Conservation (phyloP, 257 asterid genomes). For the Thymus quinquecostatus region DNA sequence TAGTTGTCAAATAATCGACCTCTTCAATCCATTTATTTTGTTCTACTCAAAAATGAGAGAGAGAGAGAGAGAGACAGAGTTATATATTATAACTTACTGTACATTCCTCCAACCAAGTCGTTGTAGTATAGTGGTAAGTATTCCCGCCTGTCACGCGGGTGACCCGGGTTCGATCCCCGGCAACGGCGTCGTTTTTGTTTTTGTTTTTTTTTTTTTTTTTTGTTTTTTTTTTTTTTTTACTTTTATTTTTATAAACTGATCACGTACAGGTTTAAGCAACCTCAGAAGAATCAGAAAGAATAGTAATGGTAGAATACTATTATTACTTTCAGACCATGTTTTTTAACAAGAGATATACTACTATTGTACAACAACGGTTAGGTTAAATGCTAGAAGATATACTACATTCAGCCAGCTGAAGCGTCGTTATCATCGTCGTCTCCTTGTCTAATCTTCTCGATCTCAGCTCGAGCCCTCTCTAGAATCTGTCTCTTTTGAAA, state of each 20-base stretch:
- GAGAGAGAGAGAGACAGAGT: too few species aligned
- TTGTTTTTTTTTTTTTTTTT: not conserved
- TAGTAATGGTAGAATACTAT: not conserved
- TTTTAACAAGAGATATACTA: not conserved
- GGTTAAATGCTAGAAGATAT: not conserved
- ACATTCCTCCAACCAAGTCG: constrained; percentile 33
- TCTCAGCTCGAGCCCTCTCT: constrained; percentile 81
- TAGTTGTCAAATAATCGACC: too few species aligned
- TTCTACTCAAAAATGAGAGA: too few species aligned
- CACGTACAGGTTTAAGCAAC: not conserved
- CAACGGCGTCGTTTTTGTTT: constrained; percentile 55
- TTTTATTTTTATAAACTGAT: too few species aligned
- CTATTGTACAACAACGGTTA: not conserved
- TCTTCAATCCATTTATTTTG: too few species aligned
- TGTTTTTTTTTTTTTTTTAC: not conserved
- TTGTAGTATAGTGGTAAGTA: constrained; percentile 99
- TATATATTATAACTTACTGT: too few species aligned
- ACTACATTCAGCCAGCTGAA: constrained; percentile 46
- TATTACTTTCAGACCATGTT: not conserved
- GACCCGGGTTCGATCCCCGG: constrained; percentile 99
- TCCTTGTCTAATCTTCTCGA: constrained; percentile 63
- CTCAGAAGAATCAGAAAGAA: not conserved
- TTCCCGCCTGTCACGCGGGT: constrained; percentile 98
- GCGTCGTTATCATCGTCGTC: constrained; percentile 55
- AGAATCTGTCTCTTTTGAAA: constrained; percentile 71